A percentile compares a stretch with the other conserved stretches of the same genome.
phyloP scores from a whole-genome alignment of 1,284 basidiomycete species.

The Malassezia obtusa region DNA sequence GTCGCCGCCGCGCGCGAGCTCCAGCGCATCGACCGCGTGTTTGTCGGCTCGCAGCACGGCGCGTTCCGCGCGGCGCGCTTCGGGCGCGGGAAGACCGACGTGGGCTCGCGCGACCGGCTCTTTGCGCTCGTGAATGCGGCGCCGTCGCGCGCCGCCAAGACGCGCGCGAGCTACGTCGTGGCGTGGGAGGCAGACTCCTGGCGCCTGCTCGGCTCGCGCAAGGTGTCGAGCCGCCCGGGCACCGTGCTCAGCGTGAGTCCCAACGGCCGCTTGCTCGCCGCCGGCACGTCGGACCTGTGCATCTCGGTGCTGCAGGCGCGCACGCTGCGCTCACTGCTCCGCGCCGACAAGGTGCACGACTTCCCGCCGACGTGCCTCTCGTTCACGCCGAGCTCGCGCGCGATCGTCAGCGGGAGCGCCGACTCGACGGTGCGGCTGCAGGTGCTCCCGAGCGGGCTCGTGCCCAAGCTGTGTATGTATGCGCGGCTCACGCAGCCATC shows the following conservation, averaged over 20 bases:
- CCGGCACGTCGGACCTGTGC: conserved; percentile 75
- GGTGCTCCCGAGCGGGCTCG: conserved; percentile 54
- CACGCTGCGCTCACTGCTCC: conserved; percentile 67
- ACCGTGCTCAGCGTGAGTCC: conserved; percentile 46
- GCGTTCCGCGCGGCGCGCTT: conserved; percentile 24
- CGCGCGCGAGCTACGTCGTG: conserved; percentile 38
- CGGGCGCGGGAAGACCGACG: conserved; percentile 11
- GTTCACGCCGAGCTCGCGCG: conserved; percentile 64
- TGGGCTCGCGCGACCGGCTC: not conserved
- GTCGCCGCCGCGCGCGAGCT: not conserved
- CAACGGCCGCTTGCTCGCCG: conserved; percentile 71
- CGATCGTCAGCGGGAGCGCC: conserved; percentile 80
- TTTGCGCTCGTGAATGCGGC: conserved; percentile 20
- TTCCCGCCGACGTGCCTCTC: conserved; percentile 83
- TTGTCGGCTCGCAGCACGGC: conserved; percentile 10
- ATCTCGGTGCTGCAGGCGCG: conserved; percentile 74
- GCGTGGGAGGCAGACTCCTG: conserved; percentile 42
- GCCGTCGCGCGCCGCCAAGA: conserved; percentile 29
- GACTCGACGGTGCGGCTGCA: conserved; percentile 88
- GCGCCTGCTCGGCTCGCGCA: conserved; percentile 30
- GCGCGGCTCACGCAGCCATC: not conserved
- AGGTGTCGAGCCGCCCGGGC: conserved; percentile 38
- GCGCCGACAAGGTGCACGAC: conserved; percentile 84
- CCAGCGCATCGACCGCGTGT: conserved; percentile 9
- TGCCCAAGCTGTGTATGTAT: conserved; percentile 7